These are phyloP conservation scores for Thelonectria discophora DNA, from an alignment of 2,329 filamentous ascomycete species.

Conservation along the genomic window DNA sequence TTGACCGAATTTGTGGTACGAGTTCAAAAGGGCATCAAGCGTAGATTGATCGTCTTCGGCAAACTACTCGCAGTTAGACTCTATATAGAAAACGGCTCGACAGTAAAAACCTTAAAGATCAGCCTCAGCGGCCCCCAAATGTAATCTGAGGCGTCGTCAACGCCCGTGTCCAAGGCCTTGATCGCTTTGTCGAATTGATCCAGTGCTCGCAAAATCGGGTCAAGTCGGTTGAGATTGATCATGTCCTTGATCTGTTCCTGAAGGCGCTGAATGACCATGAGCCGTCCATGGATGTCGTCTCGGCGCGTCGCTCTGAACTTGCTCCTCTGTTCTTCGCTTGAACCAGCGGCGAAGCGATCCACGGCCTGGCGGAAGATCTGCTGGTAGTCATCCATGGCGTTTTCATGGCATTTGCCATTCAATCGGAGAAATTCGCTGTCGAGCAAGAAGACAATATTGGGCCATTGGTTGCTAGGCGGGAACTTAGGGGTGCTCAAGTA, in stretches of 20 bases:
- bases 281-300: not conserved
- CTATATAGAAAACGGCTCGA: not conserved
- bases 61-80: not conserved
- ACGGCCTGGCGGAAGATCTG: not conserved
- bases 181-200: conserved; percentile 5
- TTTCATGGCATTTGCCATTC: not conserved
- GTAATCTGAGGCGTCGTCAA: not conserved
- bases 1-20: conserved; percentile 3
- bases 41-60: not conserved
- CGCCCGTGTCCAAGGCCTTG: not conserved
- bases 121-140: conserved; percentile 14
- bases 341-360: not conserved
- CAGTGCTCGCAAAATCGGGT: not conserved
- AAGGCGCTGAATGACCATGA: conserved; percentile 11
- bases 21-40: conserved; percentile 9
- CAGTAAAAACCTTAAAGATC: conserved; percentile 4
- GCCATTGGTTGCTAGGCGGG: not conserved
- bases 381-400: not conserved
- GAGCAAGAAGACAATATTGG: not conserved
- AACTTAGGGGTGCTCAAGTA: not conserved
- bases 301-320: not conserved
- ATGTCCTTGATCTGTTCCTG: conserved; percentile 13
- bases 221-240: conserved; percentile 11
- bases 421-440: not conserved
- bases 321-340: not conserved